These are phyloP conservation scores for Microsporum canis DNA, from an alignment of 2,329 filamentous ascomycete genomes.

Conservation along the genomic window DNA sequence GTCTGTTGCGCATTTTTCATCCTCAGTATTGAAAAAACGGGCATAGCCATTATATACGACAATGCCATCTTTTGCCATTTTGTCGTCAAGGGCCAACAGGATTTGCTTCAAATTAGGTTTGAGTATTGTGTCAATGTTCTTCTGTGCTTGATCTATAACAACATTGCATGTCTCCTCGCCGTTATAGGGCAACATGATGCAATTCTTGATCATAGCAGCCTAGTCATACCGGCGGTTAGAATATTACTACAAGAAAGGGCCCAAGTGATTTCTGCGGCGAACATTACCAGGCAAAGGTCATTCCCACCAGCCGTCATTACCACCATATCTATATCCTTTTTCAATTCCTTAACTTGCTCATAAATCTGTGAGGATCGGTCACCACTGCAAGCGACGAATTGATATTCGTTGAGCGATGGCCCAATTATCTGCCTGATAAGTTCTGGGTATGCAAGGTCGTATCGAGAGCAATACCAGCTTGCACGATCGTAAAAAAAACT, in stretches of 20 bases:
- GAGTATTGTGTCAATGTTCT: constrained; percentile 22
- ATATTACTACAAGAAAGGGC: neutral
- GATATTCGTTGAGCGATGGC: constrained; percentile 18
- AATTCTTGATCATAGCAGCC: constrained; percentile 15
- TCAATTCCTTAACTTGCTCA: constrained; percentile 19
- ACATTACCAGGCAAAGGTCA: constrained; percentile 25
- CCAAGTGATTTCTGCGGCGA: neutral
- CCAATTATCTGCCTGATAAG: constrained; percentile 19
- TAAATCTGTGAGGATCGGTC: constrained; percentile 21
- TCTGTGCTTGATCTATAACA: constrained; percentile 16
- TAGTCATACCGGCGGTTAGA: constrained; percentile 4
- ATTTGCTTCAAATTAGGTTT: constrained; percentile 20
- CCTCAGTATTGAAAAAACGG: constrained; percentile 25
- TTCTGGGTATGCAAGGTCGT: constrained; percentile 20
- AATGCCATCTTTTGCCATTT: constrained; percentile 23
- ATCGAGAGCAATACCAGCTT: constrained; percentile 20
- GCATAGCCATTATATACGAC: constrained; percentile 24
- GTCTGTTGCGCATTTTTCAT: constrained; percentile 17
- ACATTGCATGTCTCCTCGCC: constrained; percentile 12
- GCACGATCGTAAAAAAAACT: constrained; percentile 10
- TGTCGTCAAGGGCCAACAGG: constrained; percentile 19
- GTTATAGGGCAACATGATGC: constrained; percentile 16
- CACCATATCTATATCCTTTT: constrained; percentile 25
- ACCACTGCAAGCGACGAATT: constrained; percentile 22
- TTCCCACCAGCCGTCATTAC: constrained; percentile 31